Evolutionary conservation across 2,329 filamentous ascomycete genomes (phyloP).

Genomic region (Fusarium humuli): DNA sequence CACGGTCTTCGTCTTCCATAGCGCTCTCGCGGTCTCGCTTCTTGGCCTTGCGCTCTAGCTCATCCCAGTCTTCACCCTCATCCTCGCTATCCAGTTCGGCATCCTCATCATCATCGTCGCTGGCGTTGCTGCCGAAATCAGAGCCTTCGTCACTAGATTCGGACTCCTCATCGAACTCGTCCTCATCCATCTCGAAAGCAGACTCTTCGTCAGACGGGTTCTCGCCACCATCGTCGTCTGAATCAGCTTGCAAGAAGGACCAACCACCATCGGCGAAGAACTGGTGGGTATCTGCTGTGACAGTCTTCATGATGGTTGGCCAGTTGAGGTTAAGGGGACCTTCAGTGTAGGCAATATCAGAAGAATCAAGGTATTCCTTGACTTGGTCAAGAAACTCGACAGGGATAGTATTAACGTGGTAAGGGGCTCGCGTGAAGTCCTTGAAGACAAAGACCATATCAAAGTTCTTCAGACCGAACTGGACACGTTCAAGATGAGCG

Average conservation of each 20-base stretch:
- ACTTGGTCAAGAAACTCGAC: slow-evolving; percentile 94
- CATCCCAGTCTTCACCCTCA: slow-evolving; percentile 92
- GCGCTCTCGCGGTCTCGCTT: slow-evolving; percentile 78
- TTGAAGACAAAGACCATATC: slow-evolving; percentile 99
- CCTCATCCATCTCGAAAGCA: slow-evolving; percentile 90
- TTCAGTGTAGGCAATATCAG: slow-evolving; percentile 93
- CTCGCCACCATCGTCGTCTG: slow-evolving; percentile 82
- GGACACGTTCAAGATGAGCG: slow-evolving; percentile 93
- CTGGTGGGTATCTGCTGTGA: slow-evolving; percentile 89
- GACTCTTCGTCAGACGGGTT: slow-evolving; percentile 90
- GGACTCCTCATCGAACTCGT: slow-evolving; percentile 84
- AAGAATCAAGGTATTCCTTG: slow-evolving; percentile 97
- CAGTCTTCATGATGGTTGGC: slow-evolving; percentile 99
- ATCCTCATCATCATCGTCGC: slow-evolving; percentile 81
- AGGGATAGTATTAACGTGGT: slow-evolving; percentile 97
- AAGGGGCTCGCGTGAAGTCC: slow-evolving; percentile 89
- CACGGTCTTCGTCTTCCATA: slow-evolving; percentile 70
- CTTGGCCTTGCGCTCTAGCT: slow-evolving; percentile 89
- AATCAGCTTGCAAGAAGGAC: slow-evolving; percentile 90
- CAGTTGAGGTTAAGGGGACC: slow-evolving; percentile 98
- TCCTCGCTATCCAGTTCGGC: slow-evolving; percentile 75
- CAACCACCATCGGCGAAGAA: slow-evolving; percentile 97
- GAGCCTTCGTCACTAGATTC: slow-evolving; percentile 85
- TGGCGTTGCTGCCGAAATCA: slow-evolving; percentile 92
- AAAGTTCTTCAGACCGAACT: slow-evolving; percentile 98